These are phyloP conservation scores for Suhomyces chickasaworum DNA, from an alignment of 1,139 yeast genomes.

Conservation along the genomic window DNA sequence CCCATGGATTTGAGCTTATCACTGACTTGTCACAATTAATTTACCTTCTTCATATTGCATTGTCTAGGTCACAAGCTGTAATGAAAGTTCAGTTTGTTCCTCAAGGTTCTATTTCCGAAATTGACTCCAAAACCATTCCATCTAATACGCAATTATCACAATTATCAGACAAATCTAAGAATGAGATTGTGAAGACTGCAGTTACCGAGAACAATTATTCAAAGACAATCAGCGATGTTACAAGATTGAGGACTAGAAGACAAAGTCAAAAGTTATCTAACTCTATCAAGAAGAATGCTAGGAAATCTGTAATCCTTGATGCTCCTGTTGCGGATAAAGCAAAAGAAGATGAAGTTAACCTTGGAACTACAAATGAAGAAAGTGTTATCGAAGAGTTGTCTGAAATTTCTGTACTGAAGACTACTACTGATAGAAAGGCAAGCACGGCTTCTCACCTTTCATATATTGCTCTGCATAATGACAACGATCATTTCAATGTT, in stretches of 20 bases:
- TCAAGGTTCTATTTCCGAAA: background rate
- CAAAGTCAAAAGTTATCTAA: constrained; percentile 65
- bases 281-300: constrained; percentile 51
- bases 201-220: constrained; percentile 52
- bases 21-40: constrained; percentile 73
- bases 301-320: constrained; percentile 48
- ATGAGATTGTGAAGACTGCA: constrained; percentile 22
- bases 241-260: constrained; percentile 72
- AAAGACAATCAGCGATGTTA: constrained; percentile 74
- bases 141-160: constrained; percentile 6
- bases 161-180: constrained; percentile 6
- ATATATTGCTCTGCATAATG: constrained; percentile 27
- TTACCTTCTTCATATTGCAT: constrained; percentile 79
- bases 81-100: constrained; percentile 39
- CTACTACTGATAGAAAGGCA: constrained; percentile 17
- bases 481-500: constrained; percentile 39
- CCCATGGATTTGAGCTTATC: constrained; percentile 63
- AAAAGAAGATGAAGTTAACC: constrained; percentile 16
- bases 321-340: constrained; percentile 61
- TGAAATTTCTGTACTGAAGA: constrained; percentile 10
- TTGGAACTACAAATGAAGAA: constrained; percentile 21
- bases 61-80: constrained; percentile 73
- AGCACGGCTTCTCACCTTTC: constrained; percentile 26
- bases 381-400: constrained; percentile 18
- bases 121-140: constrained; percentile 12